These are phyloP conservation scores for Brachypodium distachyon DNA, from an alignment of 202 grass and related monocot species.

Conservation along the genomic window DNA sequence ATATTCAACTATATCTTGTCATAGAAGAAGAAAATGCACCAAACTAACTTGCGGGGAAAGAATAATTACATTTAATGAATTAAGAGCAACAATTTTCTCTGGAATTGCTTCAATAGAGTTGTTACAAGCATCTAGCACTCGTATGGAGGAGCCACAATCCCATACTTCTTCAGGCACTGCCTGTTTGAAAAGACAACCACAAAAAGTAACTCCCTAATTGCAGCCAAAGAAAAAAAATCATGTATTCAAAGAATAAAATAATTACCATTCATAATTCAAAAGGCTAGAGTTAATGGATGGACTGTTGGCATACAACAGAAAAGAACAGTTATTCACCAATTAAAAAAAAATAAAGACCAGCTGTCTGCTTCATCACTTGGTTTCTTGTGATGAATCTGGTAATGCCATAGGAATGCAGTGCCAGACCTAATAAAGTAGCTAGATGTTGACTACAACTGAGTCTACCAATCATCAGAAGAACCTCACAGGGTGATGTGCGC, in stretches of 20 bases:
- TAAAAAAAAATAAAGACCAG: not conserved
- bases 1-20: slow-evolving; percentile 21
- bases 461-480: not conserved
- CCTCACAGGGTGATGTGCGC: not conserved
- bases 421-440: not conserved
- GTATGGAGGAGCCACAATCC: slow-evolving; percentile 61
- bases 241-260: slow-evolving; percentile 1
- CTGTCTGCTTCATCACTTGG: not conserved
- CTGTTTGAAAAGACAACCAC: slow-evolving; percentile 24
- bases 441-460: not conserved
- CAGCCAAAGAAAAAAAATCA: not conserved
- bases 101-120: slow-evolving; percentile 73
- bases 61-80: slow-evolving; percentile 65
- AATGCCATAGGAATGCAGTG: not conserved
- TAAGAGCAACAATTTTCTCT: slow-evolving; percentile 52
- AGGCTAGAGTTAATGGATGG: not conserved
- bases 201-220: not conserved
- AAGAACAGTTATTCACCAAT: not conserved
- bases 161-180: slow-evolving; percentile 85
- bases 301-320: not conserved
- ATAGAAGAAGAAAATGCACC: slow-evolving; percentile 5
- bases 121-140: slow-evolving; percentile 58
- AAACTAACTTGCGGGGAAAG: not conserved
- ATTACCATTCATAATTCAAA: not conserved
- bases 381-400: slow-evolving; percentile 5